These are phyloP conservation scores for Leucoagaricus sp. DNA, from an alignment of 1,284 basidiomycete genomes.

Conservation along the genomic window DNA sequence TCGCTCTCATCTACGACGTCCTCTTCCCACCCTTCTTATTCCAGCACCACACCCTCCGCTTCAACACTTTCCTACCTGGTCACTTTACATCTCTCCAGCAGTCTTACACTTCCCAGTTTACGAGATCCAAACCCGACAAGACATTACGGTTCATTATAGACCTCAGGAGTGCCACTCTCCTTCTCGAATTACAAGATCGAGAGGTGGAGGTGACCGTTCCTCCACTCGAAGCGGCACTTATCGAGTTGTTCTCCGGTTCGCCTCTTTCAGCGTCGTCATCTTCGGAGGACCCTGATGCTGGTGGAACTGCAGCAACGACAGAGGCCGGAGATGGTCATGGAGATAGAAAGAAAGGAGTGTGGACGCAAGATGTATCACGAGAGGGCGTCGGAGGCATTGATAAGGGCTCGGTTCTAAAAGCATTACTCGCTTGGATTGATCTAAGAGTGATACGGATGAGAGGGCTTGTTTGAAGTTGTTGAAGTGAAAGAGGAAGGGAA, in stretches of 20 bases:
- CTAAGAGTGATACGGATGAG: slow-evolving; percentile 72
- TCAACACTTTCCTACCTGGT: slow-evolving; percentile 55
- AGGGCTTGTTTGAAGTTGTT: slow-evolving; percentile 54
- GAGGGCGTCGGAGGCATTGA: slow-evolving; percentile 66
- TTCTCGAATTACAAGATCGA: slow-evolving; percentile 81
- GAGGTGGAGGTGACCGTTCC: slow-evolving; percentile 75
- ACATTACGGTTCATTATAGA: slow-evolving; percentile 84
- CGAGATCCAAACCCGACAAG: slow-evolving; percentile 87
- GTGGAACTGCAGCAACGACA: not conserved
- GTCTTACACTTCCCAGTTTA: slow-evolving; percentile 76
- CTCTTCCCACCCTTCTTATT: not conserved
- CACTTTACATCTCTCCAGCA: slow-evolving; percentile 82
- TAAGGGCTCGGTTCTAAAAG: slow-evolving; percentile 63
- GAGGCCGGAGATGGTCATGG: not conserved
- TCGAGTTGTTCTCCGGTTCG: slow-evolving; percentile 67
- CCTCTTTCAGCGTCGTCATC: not conserved
- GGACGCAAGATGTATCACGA: slow-evolving; percentile 69
- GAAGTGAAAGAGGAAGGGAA: slow-evolving; percentile 55
- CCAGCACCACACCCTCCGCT: too few species aligned
- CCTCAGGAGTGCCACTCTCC: slow-evolving; percentile 80
- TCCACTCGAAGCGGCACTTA: slow-evolving; percentile 86
- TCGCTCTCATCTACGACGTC: slow-evolving; percentile 45
- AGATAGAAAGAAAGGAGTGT: slow-evolving; percentile 48
- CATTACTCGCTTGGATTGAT: slow-evolving; percentile 82
- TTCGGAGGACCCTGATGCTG: too few species aligned